Evolutionary conservation across 768 basidiomycete species (phyloP), one percentile per base, ranked within the genome.

Genomic region (Leccinum obscurum): DNA sequence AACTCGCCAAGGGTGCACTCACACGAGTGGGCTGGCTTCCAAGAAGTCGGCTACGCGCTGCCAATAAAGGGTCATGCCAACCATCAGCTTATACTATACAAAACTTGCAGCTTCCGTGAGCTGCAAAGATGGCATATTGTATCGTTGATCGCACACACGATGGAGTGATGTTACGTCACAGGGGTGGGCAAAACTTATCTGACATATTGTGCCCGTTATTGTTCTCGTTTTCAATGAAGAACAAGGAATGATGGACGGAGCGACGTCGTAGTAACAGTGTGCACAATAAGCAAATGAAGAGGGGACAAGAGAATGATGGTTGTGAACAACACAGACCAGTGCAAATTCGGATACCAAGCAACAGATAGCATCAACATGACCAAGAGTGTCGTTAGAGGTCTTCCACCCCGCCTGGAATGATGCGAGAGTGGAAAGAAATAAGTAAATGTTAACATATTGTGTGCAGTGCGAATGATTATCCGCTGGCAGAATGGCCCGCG

Each of bases 1-100:
- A 77, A 53, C 70, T 89, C 9, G 81, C 84, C 32, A 80, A 80
- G 65, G 88, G 86, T 51, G 77, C 77, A 22, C 77, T 86, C 49
- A 78, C 78, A 55, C 73, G 73, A 54, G 60, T 64, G 34, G 53
- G 66, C 26, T 64, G 72, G 66, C 44, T 67, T n/a, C 65, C 72
- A 35, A 63, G 53, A 61, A 62, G 67, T 28, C 70, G 67, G 24
- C 52, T 51, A 54, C 62, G 65, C 53, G 58, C 54, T 57, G 20
- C 30, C 44, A 56, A 59, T 6, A 62, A 62, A 39, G 22, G 55
- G 1, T 54, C 55, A 20, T 26, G 64, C 6, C 56, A 59, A 49
- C 64, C 69, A 39, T 57, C 49, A 8, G 26, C 61, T 15, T 73
- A 74, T 60, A 62, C 62, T 44, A 54, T 53, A 49, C 52, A 68